Evolutionary conservation across 1,284 basidiomycete genomes (phyloP).

Genomic region (Afroboletus lepidellus): DNA sequence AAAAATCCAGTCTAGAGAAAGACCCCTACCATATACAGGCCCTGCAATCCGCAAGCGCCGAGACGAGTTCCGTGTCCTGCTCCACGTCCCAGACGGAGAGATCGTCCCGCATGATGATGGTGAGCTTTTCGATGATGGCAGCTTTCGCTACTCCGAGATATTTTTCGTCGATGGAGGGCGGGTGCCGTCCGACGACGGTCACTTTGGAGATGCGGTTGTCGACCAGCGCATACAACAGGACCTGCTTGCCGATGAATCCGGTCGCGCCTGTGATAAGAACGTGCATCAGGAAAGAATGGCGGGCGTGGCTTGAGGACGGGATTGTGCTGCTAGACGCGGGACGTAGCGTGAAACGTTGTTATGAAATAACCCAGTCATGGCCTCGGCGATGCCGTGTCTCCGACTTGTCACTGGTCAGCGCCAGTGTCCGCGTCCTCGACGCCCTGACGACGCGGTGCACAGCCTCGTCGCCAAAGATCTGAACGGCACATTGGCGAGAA

Average conservation of each 20-base stretch:
- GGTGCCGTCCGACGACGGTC: constrained; percentile 24
- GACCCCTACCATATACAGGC: constrained; percentile 27
- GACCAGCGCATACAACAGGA: constrained; percentile 17
- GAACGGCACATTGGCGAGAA: too few relatives aligned
- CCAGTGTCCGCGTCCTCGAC: too few relatives aligned
- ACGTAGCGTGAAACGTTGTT: not conserved
- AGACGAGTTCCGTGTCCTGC: constrained; percentile 21
- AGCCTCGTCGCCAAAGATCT: not conserved
- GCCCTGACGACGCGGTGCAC: not conserved
- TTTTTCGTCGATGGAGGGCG: constrained; percentile 24
- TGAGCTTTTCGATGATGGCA: constrained; percentile 23
- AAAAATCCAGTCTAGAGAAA: not conserved
- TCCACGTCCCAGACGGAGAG: constrained; percentile 30
- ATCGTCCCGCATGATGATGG: constrained; percentile 25
- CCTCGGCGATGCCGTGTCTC: too few relatives aligned
- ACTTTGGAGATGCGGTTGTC: constrained; percentile 27
- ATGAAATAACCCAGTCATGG: too few relatives aligned
- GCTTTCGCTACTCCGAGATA: constrained; percentile 12
- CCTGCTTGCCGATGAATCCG: constrained; percentile 28
- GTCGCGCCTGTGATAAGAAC: constrained; percentile 29
- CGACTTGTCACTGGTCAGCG: too few relatives aligned
- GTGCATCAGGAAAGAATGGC: constrained; percentile 20
- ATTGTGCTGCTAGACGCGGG: too few relatives aligned
- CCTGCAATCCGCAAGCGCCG: constrained; percentile 21
- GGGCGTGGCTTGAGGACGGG: too few relatives aligned